A percentile compares a stretch with the other conserved stretches of the same genome.
These are phyloP conservation scores for Rhizophora mangle DNA, from an alignment of 345 rosid genomes.

Conservation along the genomic window DNA sequence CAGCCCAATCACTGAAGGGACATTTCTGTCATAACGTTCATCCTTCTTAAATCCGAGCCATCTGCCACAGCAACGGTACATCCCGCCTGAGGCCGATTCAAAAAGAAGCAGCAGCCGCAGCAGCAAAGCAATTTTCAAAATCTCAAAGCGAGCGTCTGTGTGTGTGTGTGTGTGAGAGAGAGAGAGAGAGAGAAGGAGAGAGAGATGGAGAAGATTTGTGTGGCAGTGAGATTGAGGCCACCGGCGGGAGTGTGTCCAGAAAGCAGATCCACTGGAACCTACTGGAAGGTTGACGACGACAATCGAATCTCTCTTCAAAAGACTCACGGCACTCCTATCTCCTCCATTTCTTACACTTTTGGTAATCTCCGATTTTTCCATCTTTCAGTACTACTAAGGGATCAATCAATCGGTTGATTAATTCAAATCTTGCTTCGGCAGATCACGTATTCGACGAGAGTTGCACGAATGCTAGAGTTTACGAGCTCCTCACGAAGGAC, in stretches of 20 bases:
- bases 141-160: neutral
- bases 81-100: neutral
- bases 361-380: constrained; percentile 37
- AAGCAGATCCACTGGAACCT: constrained; percentile 26
- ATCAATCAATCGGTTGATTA: neutral
- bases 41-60: neutral
- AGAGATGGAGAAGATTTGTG: constrained; percentile 86
- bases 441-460: constrained; percentile 81
- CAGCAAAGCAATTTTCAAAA: too few species aligned
- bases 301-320: constrained; percentile 76
- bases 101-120: neutral
- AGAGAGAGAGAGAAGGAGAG: neutral
- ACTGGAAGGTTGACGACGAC: constrained; percentile 58
- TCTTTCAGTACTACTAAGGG: neutral
- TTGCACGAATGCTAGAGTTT: constrained; percentile 58
- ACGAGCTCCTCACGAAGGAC: constrained; percentile 76
- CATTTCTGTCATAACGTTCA: neutral
- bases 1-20: neutral
- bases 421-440: constrained; percentile 16
- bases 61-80: neutral
- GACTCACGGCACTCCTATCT: constrained; percentile 61
- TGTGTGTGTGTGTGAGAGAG: neutral
- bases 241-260: constrained; percentile 30
- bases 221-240: constrained; percentile 82
- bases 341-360: constrained; percentile 63